Conservation (phyloP, 2,329 filamentous ascomycete genomes). For the Rhynchosporium graminicola region DNA sequence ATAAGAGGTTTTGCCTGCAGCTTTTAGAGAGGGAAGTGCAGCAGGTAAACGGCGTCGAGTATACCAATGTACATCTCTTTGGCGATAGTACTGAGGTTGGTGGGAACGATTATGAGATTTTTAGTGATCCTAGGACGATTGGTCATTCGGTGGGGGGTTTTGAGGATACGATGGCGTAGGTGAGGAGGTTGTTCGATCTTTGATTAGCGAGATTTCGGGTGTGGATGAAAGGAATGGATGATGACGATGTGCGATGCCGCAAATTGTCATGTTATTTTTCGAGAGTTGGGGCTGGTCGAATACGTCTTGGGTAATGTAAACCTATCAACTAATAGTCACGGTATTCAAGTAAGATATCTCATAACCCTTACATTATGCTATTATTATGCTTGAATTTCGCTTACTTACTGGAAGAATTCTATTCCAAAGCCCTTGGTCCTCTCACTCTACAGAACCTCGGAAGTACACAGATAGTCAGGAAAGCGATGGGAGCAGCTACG, state of each 20-base stretch:
- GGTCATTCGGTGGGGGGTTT: constrained; percentile 83
- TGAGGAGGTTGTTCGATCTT: constrained; percentile 80
- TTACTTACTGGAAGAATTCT: too few species aligned
- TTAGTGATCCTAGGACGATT: constrained; percentile 73
- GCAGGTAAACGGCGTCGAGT: constrained; percentile 69
- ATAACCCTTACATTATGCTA: too few species aligned
- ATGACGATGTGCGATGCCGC: not conserved
- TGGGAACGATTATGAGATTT: constrained; percentile 97
- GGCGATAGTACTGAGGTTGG: constrained; percentile 92
- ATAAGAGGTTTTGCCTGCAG: constrained; percentile 94
- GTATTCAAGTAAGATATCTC: too few species aligned
- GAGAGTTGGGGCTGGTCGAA: too few species aligned
- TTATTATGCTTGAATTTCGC: too few species aligned
- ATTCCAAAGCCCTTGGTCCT: too few species aligned
- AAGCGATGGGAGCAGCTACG: too few species aligned
- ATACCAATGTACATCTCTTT: constrained; percentile 94
- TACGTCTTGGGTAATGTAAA: too few species aligned
- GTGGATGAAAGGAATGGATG: not conserved
- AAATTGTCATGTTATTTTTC: not conserved
- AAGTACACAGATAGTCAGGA: too few species aligned
- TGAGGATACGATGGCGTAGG: constrained; percentile 75
- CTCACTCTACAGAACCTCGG: too few species aligned
- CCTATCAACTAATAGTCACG: too few species aligned
- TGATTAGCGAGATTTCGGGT: constrained; percentile 40
- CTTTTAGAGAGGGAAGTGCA: constrained; percentile 81